These are phyloP conservation scores for Wickerhamiella lipophila DNA, from an alignment of 805 yeast species.

Conservation along the genomic window DNA sequence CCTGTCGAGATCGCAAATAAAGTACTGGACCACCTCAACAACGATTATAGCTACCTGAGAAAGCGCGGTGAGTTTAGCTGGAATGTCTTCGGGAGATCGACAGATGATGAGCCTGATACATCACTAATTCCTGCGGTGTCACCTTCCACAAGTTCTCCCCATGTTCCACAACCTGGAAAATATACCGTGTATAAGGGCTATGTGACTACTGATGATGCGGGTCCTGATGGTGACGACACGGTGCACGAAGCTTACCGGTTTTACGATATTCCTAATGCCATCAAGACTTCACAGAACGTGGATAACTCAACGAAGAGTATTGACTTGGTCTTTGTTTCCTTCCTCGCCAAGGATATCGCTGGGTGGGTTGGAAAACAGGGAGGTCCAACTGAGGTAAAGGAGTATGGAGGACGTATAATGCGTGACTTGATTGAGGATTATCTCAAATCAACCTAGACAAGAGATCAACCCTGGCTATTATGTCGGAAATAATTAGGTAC, in stretches of 20 bases:
- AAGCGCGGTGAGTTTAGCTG: conserved; percentile 9
- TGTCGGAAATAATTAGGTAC: too few relatives aligned
- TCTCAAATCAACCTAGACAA: conserved; percentile 1
- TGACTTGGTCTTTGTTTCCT: conserved; percentile 56
- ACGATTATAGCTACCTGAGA: conserved; percentile 10
- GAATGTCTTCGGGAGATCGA: neutral
- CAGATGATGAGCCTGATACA: neutral
- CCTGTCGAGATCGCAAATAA: conserved; percentile 45
- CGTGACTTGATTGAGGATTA: conserved; percentile 15
- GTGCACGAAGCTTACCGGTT: conserved; percentile 44
- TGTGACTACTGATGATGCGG: conserved; percentile 71
- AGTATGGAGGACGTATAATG: conserved; percentile 11
- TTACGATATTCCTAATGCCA: conserved; percentile 64
- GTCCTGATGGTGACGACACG: conserved; percentile 74
- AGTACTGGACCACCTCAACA: conserved; percentile 46
- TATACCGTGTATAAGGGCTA: conserved; percentile 37
- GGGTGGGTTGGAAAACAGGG: conserved; percentile 30
- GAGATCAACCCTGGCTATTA: too few relatives aligned
- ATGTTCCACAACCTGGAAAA: neutral
- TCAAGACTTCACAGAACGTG: conserved; percentile 35
- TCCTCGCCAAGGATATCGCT: conserved; percentile 41
- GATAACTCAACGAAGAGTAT: conserved; percentile 23
- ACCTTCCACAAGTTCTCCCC: neutral
- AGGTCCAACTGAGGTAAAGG: neutral
- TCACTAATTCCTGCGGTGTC: conserved; percentile 5